A percentile compares a stretch with the other conserved stretches of the same genome.
phyloP scores from a whole-genome alignment of 2,329 filamentous ascomycete species.

The Fusarium continuum region DNA sequence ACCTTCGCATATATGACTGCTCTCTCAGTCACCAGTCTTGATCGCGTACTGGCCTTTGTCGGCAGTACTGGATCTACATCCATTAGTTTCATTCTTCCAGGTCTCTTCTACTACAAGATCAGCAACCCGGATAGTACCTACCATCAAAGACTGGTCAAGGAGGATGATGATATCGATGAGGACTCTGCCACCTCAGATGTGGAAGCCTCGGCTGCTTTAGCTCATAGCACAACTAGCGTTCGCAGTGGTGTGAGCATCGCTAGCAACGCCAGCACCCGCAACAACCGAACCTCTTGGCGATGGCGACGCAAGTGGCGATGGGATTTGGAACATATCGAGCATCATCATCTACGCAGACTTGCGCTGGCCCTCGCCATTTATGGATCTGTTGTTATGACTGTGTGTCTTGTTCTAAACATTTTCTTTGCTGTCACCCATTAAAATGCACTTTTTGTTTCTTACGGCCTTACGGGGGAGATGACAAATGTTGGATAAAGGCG shows the following conservation, averaged over 20 bases:
- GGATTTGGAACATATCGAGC: slow-evolving; percentile 71
- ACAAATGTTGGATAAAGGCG: slow-evolving; percentile 32
- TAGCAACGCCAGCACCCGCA: slow-evolving; percentile 43
- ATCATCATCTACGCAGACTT: slow-evolving; percentile 72
- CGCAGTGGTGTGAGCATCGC: slow-evolving; percentile 53
- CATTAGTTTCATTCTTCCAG: slow-evolving; percentile 96
- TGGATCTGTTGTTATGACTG: slow-evolving; percentile 86
- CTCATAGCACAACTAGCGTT: slow-evolving; percentile 58
- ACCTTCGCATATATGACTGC: slow-evolving; percentile 86
- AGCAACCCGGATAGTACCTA: slow-evolving; percentile 86
- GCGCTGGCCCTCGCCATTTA: slow-evolving; percentile 83
- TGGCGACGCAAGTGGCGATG: slow-evolving; percentile 66
- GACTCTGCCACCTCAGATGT: slow-evolving; percentile 64
- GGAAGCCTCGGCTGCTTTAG: slow-evolving; percentile 56
- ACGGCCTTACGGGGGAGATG: slow-evolving; percentile 35
- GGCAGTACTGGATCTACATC: slow-evolving; percentile 93
- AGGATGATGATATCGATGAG: slow-evolving; percentile 81
- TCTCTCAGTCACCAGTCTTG: slow-evolving; percentile 88
- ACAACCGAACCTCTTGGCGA: slow-evolving; percentile 52
- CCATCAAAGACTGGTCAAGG: slow-evolving; percentile 87
- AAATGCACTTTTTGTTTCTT: slow-evolving; percentile 12
- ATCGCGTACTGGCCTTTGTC: slow-evolving; percentile 93
- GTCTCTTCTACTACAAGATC: slow-evolving; percentile 98
- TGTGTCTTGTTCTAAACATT: slow-evolving; percentile 86
- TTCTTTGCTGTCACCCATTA: slow-evolving; percentile 74